Evolutionary conservation across 331 rosid species (phyloP).

Genomic region (Acacia pycnantha): DNA sequence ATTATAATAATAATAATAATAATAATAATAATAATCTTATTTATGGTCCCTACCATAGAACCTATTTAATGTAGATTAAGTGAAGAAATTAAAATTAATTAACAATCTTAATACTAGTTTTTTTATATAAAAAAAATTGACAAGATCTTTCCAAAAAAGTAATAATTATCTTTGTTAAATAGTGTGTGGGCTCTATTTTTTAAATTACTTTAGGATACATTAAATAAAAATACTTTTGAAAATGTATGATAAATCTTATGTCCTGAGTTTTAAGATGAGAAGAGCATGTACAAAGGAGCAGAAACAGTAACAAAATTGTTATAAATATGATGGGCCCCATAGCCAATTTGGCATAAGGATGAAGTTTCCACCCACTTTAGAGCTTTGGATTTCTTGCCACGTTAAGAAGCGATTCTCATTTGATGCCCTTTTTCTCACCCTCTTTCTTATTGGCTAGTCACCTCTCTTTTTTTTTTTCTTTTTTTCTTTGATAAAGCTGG

Average conservation of each 20-base stretch:
- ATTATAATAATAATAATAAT: too few species aligned
- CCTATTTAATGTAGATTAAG: neutral
- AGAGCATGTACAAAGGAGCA: neutral
- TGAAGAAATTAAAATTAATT: neutral
- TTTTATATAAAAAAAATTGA: too few species aligned
- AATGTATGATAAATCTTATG: neutral
- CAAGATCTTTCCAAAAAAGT: too few species aligned
- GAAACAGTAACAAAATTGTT: neutral
- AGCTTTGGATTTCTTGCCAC: constrained; percentile 44
- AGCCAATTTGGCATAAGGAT: neutral
- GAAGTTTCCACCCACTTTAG: constrained; percentile 22
- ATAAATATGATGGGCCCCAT: neutral
- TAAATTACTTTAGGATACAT: neutral
- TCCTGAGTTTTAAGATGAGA: neutral
- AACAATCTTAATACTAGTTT: too few species aligned
- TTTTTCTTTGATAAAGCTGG: too few species aligned
- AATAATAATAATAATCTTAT: neutral
- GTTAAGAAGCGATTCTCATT: constrained; percentile 32
- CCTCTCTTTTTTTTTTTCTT: too few species aligned
- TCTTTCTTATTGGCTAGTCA: neutral
- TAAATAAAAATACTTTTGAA: neutral
- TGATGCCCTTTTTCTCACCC: neutral
- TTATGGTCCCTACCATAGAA: neutral
- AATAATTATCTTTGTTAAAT: too few species aligned
- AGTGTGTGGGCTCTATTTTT: neutral